Conservation (phyloP, 2,329 filamentous ascomycete species). For the Claviceps purpurea region DNA sequence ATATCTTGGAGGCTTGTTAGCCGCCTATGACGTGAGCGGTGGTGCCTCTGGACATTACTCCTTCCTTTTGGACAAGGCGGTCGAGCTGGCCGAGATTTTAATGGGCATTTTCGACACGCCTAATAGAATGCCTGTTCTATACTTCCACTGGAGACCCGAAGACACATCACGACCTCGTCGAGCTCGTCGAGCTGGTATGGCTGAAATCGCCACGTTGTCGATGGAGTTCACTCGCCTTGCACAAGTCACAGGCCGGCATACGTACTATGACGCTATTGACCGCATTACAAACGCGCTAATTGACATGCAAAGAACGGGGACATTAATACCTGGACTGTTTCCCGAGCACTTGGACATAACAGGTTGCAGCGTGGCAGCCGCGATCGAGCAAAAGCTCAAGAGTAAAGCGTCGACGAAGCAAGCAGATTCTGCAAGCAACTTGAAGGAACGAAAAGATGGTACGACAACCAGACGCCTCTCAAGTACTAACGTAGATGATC, state of each 20-base stretch:
- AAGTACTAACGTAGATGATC: slow-evolving; percentile 2
- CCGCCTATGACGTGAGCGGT: slow-evolving; percentile 75
- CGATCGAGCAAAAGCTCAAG: slow-evolving; percentile 14
- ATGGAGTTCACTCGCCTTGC: slow-evolving; percentile 84
- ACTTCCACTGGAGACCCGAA: slow-evolving; percentile 63
- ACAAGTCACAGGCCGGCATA: slow-evolving; percentile 67
- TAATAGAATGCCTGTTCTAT: slow-evolving; percentile 79
- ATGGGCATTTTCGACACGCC: slow-evolving; percentile 83
- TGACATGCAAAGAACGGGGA: slow-evolving; percentile 55
- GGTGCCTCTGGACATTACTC: slow-evolving; percentile 41
- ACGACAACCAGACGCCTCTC: neutral
- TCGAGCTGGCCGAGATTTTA: slow-evolving; percentile 66
- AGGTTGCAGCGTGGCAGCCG: slow-evolving; percentile 54
- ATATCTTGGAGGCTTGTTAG: slow-evolving; percentile 74
- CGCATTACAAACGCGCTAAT: slow-evolving; percentile 73
- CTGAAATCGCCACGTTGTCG: slow-evolving; percentile 67
- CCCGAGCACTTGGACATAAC: slow-evolving; percentile 65
- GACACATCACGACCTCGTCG: slow-evolving; percentile 49
- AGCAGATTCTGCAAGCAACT: slow-evolving; percentile 18
- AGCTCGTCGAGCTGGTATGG: slow-evolving; percentile 44
- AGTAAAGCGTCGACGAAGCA: slow-evolving; percentile 24
- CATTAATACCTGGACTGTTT: slow-evolving; percentile 65
- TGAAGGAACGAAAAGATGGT: slow-evolving; percentile 16
- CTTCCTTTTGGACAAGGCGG: slow-evolving; percentile 61
- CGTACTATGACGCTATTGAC: slow-evolving; percentile 82